A percentile compares a stretch with the other conserved stretches of the same genome.
These are phyloP conservation scores for Alternaria longipes DNA, from an alignment of 2,329 filamentous ascomycete species.

Conservation along the genomic window DNA sequence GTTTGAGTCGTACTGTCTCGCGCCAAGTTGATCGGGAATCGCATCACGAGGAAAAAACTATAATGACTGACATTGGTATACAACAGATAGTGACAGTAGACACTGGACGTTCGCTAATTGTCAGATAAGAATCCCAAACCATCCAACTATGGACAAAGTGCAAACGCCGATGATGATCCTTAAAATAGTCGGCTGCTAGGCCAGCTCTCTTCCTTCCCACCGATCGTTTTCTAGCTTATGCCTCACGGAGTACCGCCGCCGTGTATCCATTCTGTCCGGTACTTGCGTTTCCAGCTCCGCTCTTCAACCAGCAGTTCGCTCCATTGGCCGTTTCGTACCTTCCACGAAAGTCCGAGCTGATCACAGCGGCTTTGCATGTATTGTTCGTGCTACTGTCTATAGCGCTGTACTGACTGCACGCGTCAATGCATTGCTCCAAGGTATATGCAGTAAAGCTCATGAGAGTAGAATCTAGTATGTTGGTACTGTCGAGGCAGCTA, in stretches of 20 bases:
- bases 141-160: background rate
- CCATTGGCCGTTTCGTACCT: constrained; percentile 5
- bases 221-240: background rate
- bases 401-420: constrained; percentile 16
- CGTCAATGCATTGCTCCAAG: constrained; percentile 13
- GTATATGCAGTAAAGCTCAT: constrained; percentile 14
- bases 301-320: constrained; percentile 14
- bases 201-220: background rate
- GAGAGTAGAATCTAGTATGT: constrained; percentile 5
- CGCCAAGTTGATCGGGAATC: background rate
- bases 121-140: background rate
- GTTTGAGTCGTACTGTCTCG: background rate
- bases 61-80: background rate
- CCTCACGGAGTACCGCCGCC: constrained; percentile 3
- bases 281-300: background rate
- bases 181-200: background rate
- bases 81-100: background rate
- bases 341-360: background rate
- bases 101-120: background rate
- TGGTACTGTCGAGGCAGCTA: constrained; percentile 13
- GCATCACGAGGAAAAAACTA: background rate
- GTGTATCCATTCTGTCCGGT: constrained; percentile 2
- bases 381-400: background rate
- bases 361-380: constrained; percentile 8
- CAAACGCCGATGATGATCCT: background rate